These are phyloP conservation scores for Scolecobasidium constrictum DNA, from an alignment of 2,329 filamentous ascomycete genomes.

Conservation along the genomic window DNA sequence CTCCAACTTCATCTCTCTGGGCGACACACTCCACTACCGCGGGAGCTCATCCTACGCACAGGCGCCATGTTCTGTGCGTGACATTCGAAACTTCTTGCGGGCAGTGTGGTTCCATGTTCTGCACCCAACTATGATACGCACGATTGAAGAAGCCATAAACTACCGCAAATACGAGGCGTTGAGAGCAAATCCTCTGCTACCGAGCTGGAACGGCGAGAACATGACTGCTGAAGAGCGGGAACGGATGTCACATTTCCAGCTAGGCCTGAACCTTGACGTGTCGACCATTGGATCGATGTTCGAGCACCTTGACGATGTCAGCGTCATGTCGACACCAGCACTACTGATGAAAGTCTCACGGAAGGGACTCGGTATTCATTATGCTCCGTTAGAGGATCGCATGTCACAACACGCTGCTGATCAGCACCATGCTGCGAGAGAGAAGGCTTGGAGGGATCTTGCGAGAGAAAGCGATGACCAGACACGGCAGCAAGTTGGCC, in stretches of 20 bases:
- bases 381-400: background rate
- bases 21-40: background rate
- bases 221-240: background rate
- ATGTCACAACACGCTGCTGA: conserved; percentile 1
- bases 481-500: no score
- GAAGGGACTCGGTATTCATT: background rate
- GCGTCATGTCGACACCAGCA: conserved; percentile 2
- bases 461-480: no score
- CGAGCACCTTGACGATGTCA: conserved; percentile 7
- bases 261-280: conserved; percentile 1
- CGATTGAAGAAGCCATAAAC: conserved; percentile 4
- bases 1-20: conserved; percentile 3
- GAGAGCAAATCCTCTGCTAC: conserved; percentile 7
- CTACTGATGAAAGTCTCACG: conserved; percentile 1
- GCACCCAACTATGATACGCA: background rate
- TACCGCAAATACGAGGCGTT: conserved; percentile 5
- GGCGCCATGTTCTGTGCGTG: conserved; percentile 6
- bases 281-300: conserved; percentile 3
- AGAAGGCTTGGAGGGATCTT: no score
- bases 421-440: no score
- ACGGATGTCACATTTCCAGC: background rate
- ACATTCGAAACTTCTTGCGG: conserved; percentile 4
- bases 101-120: conserved; percentile 7
- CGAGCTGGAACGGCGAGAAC: background rate
- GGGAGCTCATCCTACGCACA: background rate